Percentiles rank a stretch among this genome's conserved stretches.
Conservation (phyloP, 2,329 filamentous ascomycete species). For the Hypoxylon sp. region DNA sequence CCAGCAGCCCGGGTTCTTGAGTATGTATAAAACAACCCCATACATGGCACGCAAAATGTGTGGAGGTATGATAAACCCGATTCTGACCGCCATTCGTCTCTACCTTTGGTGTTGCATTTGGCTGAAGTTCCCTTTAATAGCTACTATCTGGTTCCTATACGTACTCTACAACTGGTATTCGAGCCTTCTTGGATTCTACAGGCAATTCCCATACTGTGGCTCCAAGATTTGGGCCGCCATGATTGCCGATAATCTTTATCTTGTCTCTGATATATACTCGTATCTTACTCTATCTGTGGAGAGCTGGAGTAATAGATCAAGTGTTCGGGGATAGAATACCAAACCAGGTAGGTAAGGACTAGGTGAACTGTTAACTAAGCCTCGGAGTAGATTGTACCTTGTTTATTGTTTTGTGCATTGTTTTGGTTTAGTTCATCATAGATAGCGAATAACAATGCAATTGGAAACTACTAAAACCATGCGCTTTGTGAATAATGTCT, state of each 20-base stretch:
- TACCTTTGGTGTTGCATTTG: slow-evolving; percentile 35
- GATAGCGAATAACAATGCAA: neutral
- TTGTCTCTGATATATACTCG: slow-evolving; percentile 42
- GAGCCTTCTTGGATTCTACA: slow-evolving; percentile 27
- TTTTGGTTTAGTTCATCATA: neutral
- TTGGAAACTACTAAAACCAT: neutral
- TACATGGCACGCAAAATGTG: slow-evolving; percentile 46
- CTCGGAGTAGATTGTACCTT: neutral
- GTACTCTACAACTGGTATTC: slow-evolving; percentile 32
- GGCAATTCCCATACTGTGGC: slow-evolving; percentile 39
- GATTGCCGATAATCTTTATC: slow-evolving; percentile 41
- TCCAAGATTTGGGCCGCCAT: slow-evolving; percentile 41
- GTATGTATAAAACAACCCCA: slow-evolving; percentile 21
- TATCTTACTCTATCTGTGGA: slow-evolving; percentile 38
- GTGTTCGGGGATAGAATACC: neutral
- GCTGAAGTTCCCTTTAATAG: slow-evolving; percentile 22
- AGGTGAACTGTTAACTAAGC: neutral
- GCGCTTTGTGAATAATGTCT: neutral
- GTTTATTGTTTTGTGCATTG: neutral
- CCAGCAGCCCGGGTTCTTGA: slow-evolving; percentile 33
- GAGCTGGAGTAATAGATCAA: slow-evolving; percentile 40
- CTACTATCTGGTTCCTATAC: slow-evolving; percentile 20
- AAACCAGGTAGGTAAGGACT: neutral
- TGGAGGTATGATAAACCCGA: slow-evolving; percentile 37
- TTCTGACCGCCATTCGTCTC: slow-evolving; percentile 34